These are phyloP conservation scores for Gaeumannomyces sp. DNA, from an alignment of 2,329 filamentous ascomycete species.

Conservation along the genomic window DNA sequence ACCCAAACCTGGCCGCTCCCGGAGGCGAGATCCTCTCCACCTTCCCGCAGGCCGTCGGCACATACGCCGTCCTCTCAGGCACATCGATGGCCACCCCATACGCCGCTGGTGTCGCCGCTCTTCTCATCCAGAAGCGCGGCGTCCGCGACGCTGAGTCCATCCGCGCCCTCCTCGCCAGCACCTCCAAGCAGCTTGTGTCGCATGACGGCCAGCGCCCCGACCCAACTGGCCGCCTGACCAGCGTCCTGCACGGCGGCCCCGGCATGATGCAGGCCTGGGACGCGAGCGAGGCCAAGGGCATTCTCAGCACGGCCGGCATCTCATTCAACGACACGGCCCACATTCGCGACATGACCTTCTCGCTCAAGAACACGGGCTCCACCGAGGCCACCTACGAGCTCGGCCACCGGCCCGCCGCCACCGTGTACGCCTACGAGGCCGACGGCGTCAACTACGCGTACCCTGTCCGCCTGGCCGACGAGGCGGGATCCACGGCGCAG, in stretches of 20 bases:
- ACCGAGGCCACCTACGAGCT: conserved; percentile 31
- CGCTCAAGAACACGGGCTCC: conserved; percentile 32
- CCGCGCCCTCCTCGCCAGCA: conserved; percentile 3
- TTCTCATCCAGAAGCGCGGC: conserved; percentile 28
- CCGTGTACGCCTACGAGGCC: conserved; percentile 29
- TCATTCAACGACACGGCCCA: conserved; percentile 50
- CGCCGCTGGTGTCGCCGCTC: conserved; percentile 35
- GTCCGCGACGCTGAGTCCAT: conserved; percentile 10
- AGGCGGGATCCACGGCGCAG: conserved; percentile 13
- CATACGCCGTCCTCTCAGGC: conserved; percentile 33
- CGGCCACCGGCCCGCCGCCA: conserved; percentile 27
- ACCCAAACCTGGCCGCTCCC: conserved; percentile 36
- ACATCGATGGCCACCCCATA: conserved; percentile 46
- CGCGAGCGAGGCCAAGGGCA: conserved; percentile 30
- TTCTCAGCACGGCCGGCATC: conserved; percentile 31
- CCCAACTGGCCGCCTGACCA: conserved; percentile 1
- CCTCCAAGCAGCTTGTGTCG: conserved; percentile 4
- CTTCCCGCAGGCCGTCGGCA: conserved; percentile 29
- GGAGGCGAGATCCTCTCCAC: conserved; percentile 40
- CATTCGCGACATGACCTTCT: conserved; percentile 40
- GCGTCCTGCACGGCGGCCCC: conserved; percentile 36
- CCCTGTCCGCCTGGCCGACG: conserved; percentile 16
- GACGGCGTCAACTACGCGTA: conserved; percentile 10
- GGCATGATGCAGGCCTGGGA: conserved; percentile 37
- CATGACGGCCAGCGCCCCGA: conserved; percentile 3